These are phyloP conservation scores for Inosperma sp. DNA, from an alignment of 768 basidiomycete species.

Conservation along the genomic window DNA sequence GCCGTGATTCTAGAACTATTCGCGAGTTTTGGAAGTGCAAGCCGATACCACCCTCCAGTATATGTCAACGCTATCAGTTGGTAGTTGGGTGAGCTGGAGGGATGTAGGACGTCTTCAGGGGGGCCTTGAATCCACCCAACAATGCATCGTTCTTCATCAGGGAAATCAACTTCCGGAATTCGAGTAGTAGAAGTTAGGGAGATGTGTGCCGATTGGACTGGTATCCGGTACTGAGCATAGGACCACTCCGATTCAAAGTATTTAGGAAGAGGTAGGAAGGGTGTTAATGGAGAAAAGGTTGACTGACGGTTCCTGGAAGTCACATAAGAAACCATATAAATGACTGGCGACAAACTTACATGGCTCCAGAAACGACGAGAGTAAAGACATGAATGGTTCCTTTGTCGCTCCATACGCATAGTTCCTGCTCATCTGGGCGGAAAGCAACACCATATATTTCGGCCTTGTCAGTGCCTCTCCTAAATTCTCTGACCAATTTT, in stretches of 20 bases:
- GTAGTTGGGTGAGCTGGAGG: slow-evolving; percentile 41
- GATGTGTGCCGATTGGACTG: slow-evolving; percentile 77
- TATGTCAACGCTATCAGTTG: slow-evolving; percentile 85
- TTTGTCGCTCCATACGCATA: slow-evolving; percentile 94
- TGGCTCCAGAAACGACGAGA: slow-evolving; percentile 57
- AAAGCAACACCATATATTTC: slow-evolving; percentile 90
- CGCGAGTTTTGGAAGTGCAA: slow-evolving; percentile 52
- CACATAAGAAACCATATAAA: slow-evolving; percentile 1
- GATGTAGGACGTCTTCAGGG: slow-evolving; percentile 32
- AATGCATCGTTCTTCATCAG: slow-evolving; percentile 80
- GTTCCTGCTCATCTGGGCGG: slow-evolving; percentile 77
- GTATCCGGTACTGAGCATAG: slow-evolving; percentile 88
- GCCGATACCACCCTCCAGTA: slow-evolving; percentile 88
- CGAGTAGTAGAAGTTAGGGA: slow-evolving; percentile 67
- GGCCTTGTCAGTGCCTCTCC: slow-evolving; percentile 85
- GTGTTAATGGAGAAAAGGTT: slow-evolving; percentile 71
- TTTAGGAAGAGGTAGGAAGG: slow-evolving; percentile 78
- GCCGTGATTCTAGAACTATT: slow-evolving; percentile 10
- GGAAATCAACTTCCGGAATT: slow-evolving; percentile 53
- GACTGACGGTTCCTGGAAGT: slow-evolving; percentile 73
- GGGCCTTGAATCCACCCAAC: slow-evolving; percentile 78
- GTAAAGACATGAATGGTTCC: slow-evolving; percentile 91
- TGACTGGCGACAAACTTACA: slow-evolving; percentile 43
- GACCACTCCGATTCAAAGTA: slow-evolving; percentile 98
- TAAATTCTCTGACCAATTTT: slow-evolving; percentile 71